Base-by-base conservation (phyloP, 495 filamentous ascomycete species). In the Tirmania nivea region DNA sequence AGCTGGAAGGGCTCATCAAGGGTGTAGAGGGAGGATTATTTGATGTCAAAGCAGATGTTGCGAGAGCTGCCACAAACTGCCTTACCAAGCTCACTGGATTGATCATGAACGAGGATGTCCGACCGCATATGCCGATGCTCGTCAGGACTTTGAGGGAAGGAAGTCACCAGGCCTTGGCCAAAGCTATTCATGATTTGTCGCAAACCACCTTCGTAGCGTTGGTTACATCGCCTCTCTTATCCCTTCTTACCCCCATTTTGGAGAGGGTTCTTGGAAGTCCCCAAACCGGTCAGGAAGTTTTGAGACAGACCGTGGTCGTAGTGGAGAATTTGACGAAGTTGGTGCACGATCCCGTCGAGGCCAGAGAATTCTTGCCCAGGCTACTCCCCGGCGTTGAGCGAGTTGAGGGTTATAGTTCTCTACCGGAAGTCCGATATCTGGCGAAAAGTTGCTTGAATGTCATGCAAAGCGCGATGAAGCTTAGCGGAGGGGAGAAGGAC, bases 171-270 rank as follows among this genome's bases (percentile, higher is more conserved):
- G 81, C 80, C 14, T 73, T 90, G 52, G 83, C 90, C 62, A 90
- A 93, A 70, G 88, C 90, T 42, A 99, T 99, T 57, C 90, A 95
- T 59, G 90, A 88, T 36, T 74, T 99, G 42, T 94, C 87, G 1
- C 86, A 94, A 69, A 99, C 90, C n/a, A 99, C 90, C 34, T 99
- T 99, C 61, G 89, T 99, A 48, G 86, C 90, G 52, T 78, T 89
- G 55, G 92, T 99, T 57, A 95, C 86, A 11, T 95, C 90, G n/a
- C 90, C 90, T 17, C 90, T 96, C 4, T 78, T 99, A 25, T 90
- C 90, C n/a, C 78, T 99, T 9, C 77, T 99, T 34, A 99, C 90
- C 4, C 90, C 90, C 35, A 82, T 96, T 55, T 78, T 99, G 20
- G 92, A 95, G 66, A 78, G 90, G 54, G 83, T 87, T 10, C 76